phyloP scores from a whole-genome alignment of 768 basidiomycete species.

The Amanita pallidorosea region DNA sequence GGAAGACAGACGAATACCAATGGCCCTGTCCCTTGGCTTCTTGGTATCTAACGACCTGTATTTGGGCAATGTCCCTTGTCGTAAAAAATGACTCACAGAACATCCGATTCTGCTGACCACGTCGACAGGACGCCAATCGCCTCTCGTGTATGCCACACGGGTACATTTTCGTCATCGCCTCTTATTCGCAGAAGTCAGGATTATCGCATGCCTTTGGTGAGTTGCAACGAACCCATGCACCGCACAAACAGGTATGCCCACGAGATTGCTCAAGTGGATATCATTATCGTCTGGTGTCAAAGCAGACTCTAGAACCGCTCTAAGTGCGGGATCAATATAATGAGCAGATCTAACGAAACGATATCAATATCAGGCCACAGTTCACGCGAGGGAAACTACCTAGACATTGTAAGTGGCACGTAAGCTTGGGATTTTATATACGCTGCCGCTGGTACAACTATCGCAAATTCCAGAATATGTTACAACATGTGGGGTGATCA shows the following conservation, averaged over 20 bases:
- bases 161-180: constrained; percentile 78
- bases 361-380: not conserved
- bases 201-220: not conserved
- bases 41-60: constrained; percentile 28
- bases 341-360: constrained; percentile 47
- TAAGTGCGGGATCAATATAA: constrained; percentile 66
- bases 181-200: constrained; percentile 21
- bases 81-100: constrained; percentile 13
- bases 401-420: constrained; percentile 59
- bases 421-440: constrained; percentile 88
- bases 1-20: constrained; percentile 59
- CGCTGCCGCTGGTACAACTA: constrained; percentile 68
- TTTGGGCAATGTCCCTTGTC: not conserved
- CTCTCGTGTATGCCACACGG: constrained; percentile 75
- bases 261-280: constrained; percentile 71
- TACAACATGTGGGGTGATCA: constrained; percentile 2
- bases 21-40: constrained; percentile 58
- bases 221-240: constrained; percentile 58
- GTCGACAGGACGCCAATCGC: constrained; percentile 45
- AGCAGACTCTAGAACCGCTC: constrained; percentile 62
- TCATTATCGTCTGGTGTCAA: constrained; percentile 85
- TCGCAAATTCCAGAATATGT: not conserved
- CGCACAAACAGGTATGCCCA: constrained; percentile 56
- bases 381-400: constrained; percentile 19
- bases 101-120: constrained; percentile 42